Percentiles rank a stretch among this genome's conserved stretches.
phyloP scores from a whole-genome alignment of 1,284 basidiomycete species.

The Pascua sp. region DNA sequence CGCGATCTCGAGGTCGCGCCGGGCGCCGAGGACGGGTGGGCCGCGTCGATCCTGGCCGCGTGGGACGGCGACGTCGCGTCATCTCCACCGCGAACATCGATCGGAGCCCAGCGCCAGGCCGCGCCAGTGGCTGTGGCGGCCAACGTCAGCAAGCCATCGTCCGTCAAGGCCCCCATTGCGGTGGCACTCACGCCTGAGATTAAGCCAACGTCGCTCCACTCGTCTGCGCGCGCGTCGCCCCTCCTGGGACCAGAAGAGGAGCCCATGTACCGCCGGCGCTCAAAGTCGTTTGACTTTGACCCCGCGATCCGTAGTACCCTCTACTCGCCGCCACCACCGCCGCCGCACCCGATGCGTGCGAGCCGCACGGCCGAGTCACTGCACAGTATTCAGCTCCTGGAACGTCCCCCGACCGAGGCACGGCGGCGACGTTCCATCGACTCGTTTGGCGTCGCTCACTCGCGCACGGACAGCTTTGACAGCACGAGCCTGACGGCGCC shows the following conservation, averaged over 20 bases:
- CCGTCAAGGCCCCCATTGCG: neutral
- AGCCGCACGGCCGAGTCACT: neutral
- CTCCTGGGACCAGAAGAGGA: neutral
- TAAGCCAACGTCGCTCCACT: neutral
- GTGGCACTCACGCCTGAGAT: too few species aligned
- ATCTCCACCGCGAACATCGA: neutral
- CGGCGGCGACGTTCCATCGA: neutral
- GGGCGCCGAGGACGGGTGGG: constrained; percentile 33
- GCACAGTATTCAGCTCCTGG: too few species aligned
- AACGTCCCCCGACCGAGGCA: too few species aligned
- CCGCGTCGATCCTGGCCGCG: constrained; percentile 26
- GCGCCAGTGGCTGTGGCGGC: neutral
- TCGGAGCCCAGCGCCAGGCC: neutral
- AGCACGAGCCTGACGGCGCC: neutral
- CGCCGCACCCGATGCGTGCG: constrained; percentile 3
- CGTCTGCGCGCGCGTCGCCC: neutral
- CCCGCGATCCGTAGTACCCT: constrained; percentile 4
- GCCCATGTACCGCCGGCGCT: constrained; percentile 3
- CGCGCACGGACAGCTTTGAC: neutral
- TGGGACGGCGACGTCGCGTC: constrained; percentile 11
- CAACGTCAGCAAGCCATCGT: neutral
- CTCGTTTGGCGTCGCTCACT: constrained; percentile 11
- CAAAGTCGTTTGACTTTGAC: constrained; percentile 7
- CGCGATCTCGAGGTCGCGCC: constrained; percentile 19
- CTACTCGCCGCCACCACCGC: constrained; percentile 15